Base-by-base conservation (phyloP, 148 eudicot genomes). In the Chenopodium quinoa region DNA sequence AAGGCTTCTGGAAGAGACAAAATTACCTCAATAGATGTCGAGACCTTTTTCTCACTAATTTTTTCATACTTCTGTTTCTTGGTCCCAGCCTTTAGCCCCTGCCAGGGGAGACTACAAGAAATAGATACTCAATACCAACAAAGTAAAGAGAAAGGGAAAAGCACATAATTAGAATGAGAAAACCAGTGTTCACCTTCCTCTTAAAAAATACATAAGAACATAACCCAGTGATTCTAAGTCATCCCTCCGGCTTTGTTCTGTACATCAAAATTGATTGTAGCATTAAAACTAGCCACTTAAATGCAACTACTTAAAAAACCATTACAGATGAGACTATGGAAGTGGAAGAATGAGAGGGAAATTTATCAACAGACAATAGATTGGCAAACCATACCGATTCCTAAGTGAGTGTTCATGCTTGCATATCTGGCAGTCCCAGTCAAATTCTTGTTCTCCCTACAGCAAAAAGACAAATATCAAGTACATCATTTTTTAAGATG, bases 341-440 rank as follows among this genome's bases (percentile, higher is more conserved):
- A 67, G 52, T 50, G 1, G 31, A 47, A 25, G 37, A 56, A 56
- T 17, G 62, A 12, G 20, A 31, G 17, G 34, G 25, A 37, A 85
- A 52, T 40, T 22, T 12, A 22, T 9, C 20, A 16, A 80, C 9
- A 8, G 58, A 34, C 9, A 17, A 66, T 16, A 71, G 79, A 48
- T 56, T 9, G 1, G 64, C 71, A 19, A 56, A 75, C 47, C 85
- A 73, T 88, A 93, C 97, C 97, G 62, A 93, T 93, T 62, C 95
- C 97, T 79, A 93, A 91, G 84, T 93, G 97, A 68, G 97, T 91
- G 73, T 91, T 92, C 93, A 92, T 89, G 89, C 95, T 90, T 11
- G 95, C 95, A 81, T 93, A 92, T 90, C 95, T 90, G 76, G 97
- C 97, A 60, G 95, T 92, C 23, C 97, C 97, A 0, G 97, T 93